These are phyloP conservation scores for Bolboschoenus planiculmis DNA, from an alignment of 176 grass and related monocot species.

Conservation along the genomic window DNA sequence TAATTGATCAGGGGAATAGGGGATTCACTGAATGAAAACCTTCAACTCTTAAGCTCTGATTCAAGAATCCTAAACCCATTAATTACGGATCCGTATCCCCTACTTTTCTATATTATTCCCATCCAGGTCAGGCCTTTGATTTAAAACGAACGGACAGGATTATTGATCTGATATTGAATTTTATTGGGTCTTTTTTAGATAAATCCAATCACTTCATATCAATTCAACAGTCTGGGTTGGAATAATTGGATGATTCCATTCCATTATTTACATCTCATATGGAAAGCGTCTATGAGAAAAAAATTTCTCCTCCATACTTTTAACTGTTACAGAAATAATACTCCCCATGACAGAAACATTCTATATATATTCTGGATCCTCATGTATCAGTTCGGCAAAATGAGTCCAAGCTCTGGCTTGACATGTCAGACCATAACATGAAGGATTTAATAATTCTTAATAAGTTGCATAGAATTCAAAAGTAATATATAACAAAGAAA, in stretches of 20 bases:
- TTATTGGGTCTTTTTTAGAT: no score
- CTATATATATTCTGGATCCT: background rate
- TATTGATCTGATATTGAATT: no score
- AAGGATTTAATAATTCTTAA: background rate
- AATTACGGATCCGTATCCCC: no score
- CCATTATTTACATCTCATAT: background rate
- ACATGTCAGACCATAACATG: background rate
- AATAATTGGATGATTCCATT: no score
- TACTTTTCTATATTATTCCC: no score
- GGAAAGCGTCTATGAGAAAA: background rate
- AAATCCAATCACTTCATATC: no score
- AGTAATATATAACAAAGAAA: background rate
- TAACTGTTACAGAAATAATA: background rate
- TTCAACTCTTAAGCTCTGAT: background rate
- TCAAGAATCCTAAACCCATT: background rate
- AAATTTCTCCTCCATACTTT: background rate
- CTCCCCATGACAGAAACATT: background rate
- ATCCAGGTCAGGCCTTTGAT: no score
- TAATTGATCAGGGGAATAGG: background rate
- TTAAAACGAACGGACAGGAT: no score
- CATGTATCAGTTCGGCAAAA: background rate
- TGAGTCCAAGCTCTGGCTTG: background rate
- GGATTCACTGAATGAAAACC: background rate
- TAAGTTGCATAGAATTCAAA: no score
- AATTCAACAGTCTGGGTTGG: no score